A percentile compares a stretch with the other conserved stretches of the same genome.
Evolutionary conservation across 768 basidiomycete genomes (phyloP).

Genomic region (Lactarius indigo): DNA sequence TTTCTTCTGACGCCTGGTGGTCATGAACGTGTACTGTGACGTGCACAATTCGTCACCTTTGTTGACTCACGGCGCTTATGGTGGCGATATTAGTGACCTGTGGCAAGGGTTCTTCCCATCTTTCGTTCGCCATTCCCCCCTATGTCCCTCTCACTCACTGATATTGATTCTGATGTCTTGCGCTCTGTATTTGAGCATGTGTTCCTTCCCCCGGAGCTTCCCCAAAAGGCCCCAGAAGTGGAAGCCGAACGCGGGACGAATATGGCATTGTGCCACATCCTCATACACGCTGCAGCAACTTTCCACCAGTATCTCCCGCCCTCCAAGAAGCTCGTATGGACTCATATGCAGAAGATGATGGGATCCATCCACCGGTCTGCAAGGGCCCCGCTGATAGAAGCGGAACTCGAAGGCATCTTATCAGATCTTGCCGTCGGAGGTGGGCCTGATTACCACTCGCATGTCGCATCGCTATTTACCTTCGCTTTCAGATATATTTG

Average conservation of each 20-base stretch:
- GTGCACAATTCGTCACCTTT: not conserved
- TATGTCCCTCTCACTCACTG: not conserved
- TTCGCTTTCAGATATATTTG: slow-evolving; percentile 5
- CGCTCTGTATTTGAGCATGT: slow-evolving; percentile 11
- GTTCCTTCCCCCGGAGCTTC: slow-evolving; percentile 19
- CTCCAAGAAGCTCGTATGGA: slow-evolving; percentile 1
- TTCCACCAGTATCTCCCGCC: not conserved
- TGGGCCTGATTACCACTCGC: not conserved
- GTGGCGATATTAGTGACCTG: not conserved
- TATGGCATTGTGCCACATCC: slow-evolving; percentile 5
- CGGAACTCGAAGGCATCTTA: not conserved
- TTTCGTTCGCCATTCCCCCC: not conserved
- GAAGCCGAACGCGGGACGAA: not conserved
- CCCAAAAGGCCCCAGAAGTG: not conserved
- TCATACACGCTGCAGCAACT: not conserved
- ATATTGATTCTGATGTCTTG: not conserved
- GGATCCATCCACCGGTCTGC: not conserved
- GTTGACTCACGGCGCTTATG: not conserved
- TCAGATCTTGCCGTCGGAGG: not conserved
- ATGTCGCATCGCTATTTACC: not conserved
- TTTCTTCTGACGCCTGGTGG: not conserved
- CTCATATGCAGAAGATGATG: slow-evolving; percentile 4
- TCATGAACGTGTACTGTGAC: not conserved
- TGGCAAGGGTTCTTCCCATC: not conserved
- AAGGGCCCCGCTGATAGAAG: not conserved